Base-by-base conservation (phyloP, 2,329 filamentous ascomycete species). In the Parastagonospora nodorum region DNA sequence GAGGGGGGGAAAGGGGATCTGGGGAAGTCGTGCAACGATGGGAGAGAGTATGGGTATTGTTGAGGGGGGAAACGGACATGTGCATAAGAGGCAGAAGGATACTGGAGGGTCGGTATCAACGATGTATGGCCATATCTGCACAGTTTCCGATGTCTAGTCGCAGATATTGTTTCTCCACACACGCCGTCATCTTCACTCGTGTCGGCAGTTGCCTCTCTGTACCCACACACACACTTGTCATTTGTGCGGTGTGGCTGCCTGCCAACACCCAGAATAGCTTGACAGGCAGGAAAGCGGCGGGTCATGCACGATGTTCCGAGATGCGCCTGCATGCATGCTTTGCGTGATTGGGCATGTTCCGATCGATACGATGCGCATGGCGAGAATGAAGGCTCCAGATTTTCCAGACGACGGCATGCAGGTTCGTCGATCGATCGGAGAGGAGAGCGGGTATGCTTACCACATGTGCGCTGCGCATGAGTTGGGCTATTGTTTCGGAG, bases 231-330 rank as follows among this genome's bases (percentile, higher is more conserved):
- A n/a, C n/a, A n/a, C n/a, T n/a, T n/a, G n/a, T n/a, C n/a, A n/a
- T n/a, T 30, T 28, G 27, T 12, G 19, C 14, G 37, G 10, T 29
- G 9, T n/a, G 24, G 9, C 5, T 10, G 8, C 28, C 27, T 24
- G 19, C 12, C 24, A 24, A 12, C 6, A 6, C 40, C 30, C n/a
- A 19, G 28, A 37, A 46, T 51, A 51, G 42, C 32, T 32, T 51
- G 48, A 42, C 42, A 37, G 30, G 19, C 11, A 36, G 14, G 8
- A n/a, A n/a, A 9, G 3, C 33, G 11, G n/a, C 2, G 8, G n/a
- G 33, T 16, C 27, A 51, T 51, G 48, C 42, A 42, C 30, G 38
- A 42, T 46, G 14, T 46, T 46, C 42, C 48, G 48, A 51, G 39
- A 46, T 42, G 8, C 33, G 19, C 19, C 19, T 24, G 19, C 19